Percentiles rank a stretch among this genome's conserved stretches.
phyloP scores from a whole-genome alignment of 768 basidiomycete genomes.

The Termitomyces eurrhizus region DNA sequence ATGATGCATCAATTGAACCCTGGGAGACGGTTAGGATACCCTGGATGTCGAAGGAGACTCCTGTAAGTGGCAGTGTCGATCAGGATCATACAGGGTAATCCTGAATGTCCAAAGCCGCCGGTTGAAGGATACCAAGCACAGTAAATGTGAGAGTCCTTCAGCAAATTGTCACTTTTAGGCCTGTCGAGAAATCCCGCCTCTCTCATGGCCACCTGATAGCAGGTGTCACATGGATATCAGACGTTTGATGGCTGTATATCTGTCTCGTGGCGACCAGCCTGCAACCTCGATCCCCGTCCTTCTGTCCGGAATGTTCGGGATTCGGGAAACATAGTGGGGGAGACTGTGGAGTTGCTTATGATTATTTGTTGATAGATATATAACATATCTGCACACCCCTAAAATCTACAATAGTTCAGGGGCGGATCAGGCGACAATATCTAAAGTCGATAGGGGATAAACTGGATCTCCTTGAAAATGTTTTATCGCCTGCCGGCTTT shows the following conservation, averaged over 20 bases:
- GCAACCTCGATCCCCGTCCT: background rate
- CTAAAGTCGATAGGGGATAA: background rate
- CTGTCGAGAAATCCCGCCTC: background rate
- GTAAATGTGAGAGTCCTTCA: background rate
- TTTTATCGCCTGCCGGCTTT: conserved; percentile 3
- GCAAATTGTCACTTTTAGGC: background rate
- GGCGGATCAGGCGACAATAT: background rate
- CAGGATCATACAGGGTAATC: conserved; percentile 14
- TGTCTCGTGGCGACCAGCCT: background rate
- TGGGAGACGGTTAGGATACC: conserved; percentile 6
- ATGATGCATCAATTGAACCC: conserved; percentile 11
- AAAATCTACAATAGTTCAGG: background rate
- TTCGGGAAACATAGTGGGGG: background rate
- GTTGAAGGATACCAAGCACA: conserved; percentile 2
- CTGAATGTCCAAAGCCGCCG: conserved; percentile 13
- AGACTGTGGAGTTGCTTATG: background rate
- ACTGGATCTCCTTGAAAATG: background rate
- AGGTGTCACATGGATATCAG: background rate
- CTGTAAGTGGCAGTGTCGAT: conserved; percentile 18
- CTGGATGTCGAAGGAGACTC: conserved; percentile 11
- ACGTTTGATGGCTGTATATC: conserved; percentile 5
- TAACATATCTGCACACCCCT: background rate
- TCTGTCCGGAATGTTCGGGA: conserved; percentile 7
- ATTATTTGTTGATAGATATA: background rate
- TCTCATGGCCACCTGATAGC: background rate